Percentiles rank a stretch among this genome's conserved stretches.
Evolutionary conservation across 2,329 filamentous ascomycete genomes (phyloP).

Genomic region (Dothidotthia symphoricarpi): DNA sequence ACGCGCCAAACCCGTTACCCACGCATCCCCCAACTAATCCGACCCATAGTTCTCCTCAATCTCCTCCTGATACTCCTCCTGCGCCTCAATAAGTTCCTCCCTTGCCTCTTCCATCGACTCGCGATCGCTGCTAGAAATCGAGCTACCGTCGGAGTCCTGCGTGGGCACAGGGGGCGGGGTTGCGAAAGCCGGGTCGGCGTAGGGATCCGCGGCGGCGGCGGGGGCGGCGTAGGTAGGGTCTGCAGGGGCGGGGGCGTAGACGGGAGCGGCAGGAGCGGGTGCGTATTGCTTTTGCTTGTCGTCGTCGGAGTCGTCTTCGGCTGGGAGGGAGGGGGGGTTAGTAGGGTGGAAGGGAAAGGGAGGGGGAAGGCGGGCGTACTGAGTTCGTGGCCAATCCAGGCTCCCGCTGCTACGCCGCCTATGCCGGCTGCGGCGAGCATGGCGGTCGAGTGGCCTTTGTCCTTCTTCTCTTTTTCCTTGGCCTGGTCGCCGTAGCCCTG

Average conservation of each 20-base stretch:
- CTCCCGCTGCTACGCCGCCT: conserved; percentile 61
- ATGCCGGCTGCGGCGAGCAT: conserved; percentile 57
- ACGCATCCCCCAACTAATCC: too few relatives aligned
- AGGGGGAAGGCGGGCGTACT: conserved; percentile 44
- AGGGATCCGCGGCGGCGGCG: conserved; percentile 13
- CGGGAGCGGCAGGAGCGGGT: conserved; percentile 17
- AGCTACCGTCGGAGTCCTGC: conserved; percentile 46
- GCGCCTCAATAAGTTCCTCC: conserved; percentile 55
- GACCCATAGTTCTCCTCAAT: conserved; percentile 35
- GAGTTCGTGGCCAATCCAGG: conserved; percentile 56
- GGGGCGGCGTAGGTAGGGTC: conserved; percentile 7
- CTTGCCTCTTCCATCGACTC: conserved; percentile 53
- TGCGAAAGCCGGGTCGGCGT: conserved; percentile 18
- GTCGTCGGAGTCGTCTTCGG: conserved; percentile 37
- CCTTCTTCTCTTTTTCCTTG: conserved; percentile 40
- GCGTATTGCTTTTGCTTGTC: conserved; percentile 22
- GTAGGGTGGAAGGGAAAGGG: conserved; percentile 3
- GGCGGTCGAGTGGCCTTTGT: conserved; percentile 47
- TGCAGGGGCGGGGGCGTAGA: conserved; percentile 14
- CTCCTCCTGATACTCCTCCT: conserved; percentile 53
- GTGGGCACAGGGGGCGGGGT: conserved; percentile 38
- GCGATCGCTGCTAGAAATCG: conserved; percentile 39
- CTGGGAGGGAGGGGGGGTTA: conserved; percentile 5
- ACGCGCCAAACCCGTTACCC: too few relatives aligned
- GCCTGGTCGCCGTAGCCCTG: conserved; percentile 1